A percentile compares a stretch with the other conserved stretches of the same genome.
Evolutionary conservation across 2,329 filamentous ascomycete species (phyloP).

Genomic region (Aspergillus brasiliensis): DNA sequence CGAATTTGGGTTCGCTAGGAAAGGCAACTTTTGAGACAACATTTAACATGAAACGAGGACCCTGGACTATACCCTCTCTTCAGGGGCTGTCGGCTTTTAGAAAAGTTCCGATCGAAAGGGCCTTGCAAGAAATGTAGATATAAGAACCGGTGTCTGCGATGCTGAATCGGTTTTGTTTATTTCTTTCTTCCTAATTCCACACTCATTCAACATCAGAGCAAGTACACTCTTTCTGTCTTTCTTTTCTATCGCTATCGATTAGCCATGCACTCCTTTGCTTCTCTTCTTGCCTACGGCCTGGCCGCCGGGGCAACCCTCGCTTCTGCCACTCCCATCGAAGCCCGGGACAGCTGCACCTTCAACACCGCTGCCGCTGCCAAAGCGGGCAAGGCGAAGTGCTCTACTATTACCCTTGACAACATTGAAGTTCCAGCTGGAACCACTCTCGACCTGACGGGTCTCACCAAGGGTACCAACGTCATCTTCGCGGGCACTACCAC

Average conservation of each 20-base stretch:
- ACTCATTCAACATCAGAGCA: background rate
- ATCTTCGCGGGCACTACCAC: conserved; percentile 45
- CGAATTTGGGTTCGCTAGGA: too few species aligned
- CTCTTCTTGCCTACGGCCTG: background rate
- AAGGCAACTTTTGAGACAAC: too few species aligned
- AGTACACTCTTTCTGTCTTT: background rate
- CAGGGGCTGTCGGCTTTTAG: too few species aligned
- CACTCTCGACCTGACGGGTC: conserved; percentile 45
- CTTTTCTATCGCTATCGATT: background rate
- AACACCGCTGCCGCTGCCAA: background rate
- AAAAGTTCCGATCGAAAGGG: too few species aligned
- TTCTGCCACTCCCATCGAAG: background rate
- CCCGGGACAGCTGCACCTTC: background rate
- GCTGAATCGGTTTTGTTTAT: too few species aligned
- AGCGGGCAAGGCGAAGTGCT: conserved; percentile 44
- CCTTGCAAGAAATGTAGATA: too few species aligned
- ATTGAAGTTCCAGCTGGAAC: conserved; percentile 42
- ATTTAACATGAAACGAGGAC: too few species aligned
- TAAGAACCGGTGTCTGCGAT: too few species aligned
- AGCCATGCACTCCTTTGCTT: background rate
- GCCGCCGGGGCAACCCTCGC: background rate
- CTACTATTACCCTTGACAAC: conserved; percentile 43
- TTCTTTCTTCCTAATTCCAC: too few species aligned
- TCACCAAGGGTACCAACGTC: conserved; percentile 45
- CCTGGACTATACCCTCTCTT: too few species aligned